A percentile compares a stretch with the other conserved stretches of the same genome.
Conservation (phyloP, 2,329 filamentous ascomycete species). For the Penicillium sp. region DNA sequence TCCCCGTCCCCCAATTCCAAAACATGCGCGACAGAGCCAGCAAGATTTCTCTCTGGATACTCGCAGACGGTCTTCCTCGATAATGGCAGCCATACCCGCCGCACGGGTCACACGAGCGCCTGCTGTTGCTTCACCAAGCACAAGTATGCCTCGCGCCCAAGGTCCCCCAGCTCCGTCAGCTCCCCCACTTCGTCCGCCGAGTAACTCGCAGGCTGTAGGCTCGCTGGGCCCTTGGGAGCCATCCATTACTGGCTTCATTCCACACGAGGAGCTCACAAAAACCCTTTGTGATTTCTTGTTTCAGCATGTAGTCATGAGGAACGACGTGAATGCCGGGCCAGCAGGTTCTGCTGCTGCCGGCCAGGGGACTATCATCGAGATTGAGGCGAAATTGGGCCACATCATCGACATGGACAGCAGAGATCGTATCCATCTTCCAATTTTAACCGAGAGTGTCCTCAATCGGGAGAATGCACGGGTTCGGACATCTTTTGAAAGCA, state of each 20-base stretch:
- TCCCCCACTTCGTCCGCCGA: slow-evolving; percentile 1
- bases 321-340: slow-evolving; percentile 51
- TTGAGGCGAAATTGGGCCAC: slow-evolving; percentile 86
- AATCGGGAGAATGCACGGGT: slow-evolving; percentile 44
- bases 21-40: slow-evolving; percentile 22
- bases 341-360: slow-evolving; percentile 50
- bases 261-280: slow-evolving; percentile 66
- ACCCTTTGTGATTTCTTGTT: slow-evolving; percentile 74
- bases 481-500: slow-evolving; percentile 67
- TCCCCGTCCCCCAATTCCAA: slow-evolving; percentile 28
- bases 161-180: slow-evolving; percentile 12
- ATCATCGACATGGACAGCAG: slow-evolving; percentile 66
- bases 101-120: slow-evolving; percentile 14
- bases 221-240: slow-evolving; percentile 42
- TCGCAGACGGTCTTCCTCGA: slow-evolving; percentile 18
- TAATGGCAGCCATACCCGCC: slow-evolving; percentile 10
- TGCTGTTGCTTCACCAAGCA: slow-evolving; percentile 16
- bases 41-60: slow-evolving; percentile 17
- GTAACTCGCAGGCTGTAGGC: slow-evolving; percentile 13
- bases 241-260: slow-evolving; percentile 60
- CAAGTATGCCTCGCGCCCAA: slow-evolving; percentile 23
- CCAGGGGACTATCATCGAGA: slow-evolving; percentile 68
- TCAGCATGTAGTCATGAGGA: slow-evolving; percentile 57
- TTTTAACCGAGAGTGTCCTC: slow-evolving; percentile 64
- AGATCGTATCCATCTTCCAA: slow-evolving; percentile 57